These are phyloP conservation scores for Pyrenophora teres DNA, from an alignment of 2,329 filamentous ascomycete species.

Conservation along the genomic window DNA sequence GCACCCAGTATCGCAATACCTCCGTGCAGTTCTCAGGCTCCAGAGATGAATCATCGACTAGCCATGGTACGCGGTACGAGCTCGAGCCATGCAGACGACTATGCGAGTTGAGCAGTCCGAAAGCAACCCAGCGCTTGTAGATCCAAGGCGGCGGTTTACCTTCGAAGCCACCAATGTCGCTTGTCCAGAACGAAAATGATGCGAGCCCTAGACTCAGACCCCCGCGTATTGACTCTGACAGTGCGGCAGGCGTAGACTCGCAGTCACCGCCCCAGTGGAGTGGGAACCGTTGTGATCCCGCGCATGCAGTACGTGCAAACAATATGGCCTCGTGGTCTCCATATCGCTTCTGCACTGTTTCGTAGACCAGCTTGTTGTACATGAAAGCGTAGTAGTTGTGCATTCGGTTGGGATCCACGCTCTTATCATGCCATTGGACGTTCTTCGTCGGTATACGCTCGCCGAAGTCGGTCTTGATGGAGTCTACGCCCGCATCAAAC, in stretches of 20 bases:
- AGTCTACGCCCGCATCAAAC: slow-evolving; percentile 71
- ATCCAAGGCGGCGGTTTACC: slow-evolving; percentile 69
- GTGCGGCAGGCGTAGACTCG: slow-evolving; percentile 73
- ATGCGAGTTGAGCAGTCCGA: slow-evolving; percentile 72
- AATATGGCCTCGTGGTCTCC: slow-evolving; percentile 63
- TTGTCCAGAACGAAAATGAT: slow-evolving; percentile 71
- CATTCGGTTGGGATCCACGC: slow-evolving; percentile 68
- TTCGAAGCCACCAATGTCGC: slow-evolving; percentile 74
- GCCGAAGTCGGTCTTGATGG: slow-evolving; percentile 77
- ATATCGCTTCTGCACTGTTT: slow-evolving; percentile 61
- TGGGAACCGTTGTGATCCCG: slow-evolving; percentile 71
- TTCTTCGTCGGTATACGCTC: slow-evolving; percentile 71
- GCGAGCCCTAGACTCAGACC: slow-evolving; percentile 67
- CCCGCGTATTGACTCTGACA: slow-evolving; percentile 72
- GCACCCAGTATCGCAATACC: slow-evolving; percentile 60
- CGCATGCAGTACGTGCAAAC: slow-evolving; percentile 70
- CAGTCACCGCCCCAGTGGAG: slow-evolving; percentile 73
- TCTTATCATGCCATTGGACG: slow-evolving; percentile 66
- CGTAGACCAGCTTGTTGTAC: slow-evolving; percentile 73
- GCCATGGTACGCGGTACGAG: slow-evolving; percentile 77
- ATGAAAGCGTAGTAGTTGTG: slow-evolving; percentile 78
- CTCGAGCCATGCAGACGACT: slow-evolving; percentile 71
- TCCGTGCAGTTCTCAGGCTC: slow-evolving; percentile 56
- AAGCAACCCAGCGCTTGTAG: slow-evolving; percentile 80
- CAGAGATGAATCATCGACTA: slow-evolving; percentile 65